These are phyloP conservation scores for Danielozyma ontarioensis DNA, from an alignment of 805 yeast species.

Conservation along the genomic window DNA sequence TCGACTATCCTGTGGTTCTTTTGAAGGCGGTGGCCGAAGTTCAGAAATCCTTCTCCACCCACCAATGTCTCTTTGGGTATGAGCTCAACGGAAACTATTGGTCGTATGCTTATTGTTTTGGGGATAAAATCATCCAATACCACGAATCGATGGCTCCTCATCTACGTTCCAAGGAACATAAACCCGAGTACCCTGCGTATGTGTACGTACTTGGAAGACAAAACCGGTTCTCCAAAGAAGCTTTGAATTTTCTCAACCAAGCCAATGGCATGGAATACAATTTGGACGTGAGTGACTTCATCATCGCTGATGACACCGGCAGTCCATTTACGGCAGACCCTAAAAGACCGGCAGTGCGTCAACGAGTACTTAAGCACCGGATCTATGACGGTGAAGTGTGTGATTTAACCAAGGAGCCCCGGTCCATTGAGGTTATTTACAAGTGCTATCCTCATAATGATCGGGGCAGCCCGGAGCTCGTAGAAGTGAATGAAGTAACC, in stretches of 20 bases:
- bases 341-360: conserved; percentile 9
- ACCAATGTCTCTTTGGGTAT: conserved; percentile 18
- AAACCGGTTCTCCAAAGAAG: conserved; percentile 11
- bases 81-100: conserved; percentile 42
- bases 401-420: conserved; percentile 49
- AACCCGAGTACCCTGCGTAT: conserved; percentile 23
- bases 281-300: conserved; percentile 19
- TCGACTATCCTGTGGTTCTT: no score
- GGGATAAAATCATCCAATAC: conserved; percentile 45
- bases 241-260: conserved; percentile 15
- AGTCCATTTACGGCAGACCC: conserved; percentile 15
- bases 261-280: conserved; percentile 9
- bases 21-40: conserved; percentile 11
- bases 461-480: conserved; percentile 12
- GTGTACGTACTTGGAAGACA: conserved; percentile 34
- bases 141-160: conserved; percentile 28
- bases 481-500: conserved; percentile 45
- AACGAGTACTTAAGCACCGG: conserved; percentile 33
- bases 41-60: conserved; percentile 11
- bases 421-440: conserved; percentile 53
- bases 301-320: conserved; percentile 21
- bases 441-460: conserved; percentile 41
- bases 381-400: conserved; percentile 49
- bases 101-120: conserved; percentile 49
- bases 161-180: conserved; percentile 23